Percentiles rank a stretch among this genome's conserved stretches.
Conservation (phyloP, 441 rosid species). For the Dalechampia spathulata region DNA sequence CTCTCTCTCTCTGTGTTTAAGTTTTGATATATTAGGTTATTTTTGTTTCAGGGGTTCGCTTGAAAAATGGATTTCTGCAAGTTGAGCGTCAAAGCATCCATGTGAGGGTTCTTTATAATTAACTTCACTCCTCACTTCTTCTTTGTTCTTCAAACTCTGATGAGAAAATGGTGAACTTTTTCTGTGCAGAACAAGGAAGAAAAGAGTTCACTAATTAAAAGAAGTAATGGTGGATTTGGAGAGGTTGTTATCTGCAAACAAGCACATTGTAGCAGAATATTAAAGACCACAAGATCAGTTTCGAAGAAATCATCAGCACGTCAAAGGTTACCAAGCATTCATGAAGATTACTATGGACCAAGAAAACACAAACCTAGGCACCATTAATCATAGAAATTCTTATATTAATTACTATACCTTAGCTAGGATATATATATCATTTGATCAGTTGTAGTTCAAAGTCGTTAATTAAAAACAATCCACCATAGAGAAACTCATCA, state of each 20-base stretch:
- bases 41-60: conserved; percentile 34
- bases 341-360: conserved; percentile 62
- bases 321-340: conserved; percentile 33
- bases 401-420: too few species aligned
- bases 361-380: conserved; percentile 54
- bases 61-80: conserved; percentile 26
- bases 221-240: conserved; percentile 14
- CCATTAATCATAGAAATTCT: too few species aligned
- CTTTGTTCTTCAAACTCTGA: neutral
- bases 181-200: conserved; percentile 14
- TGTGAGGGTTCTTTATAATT: too few species aligned
- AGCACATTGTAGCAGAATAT: conserved; percentile 23
- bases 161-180: neutral
- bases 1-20: too few species aligned
- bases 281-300: conserved; percentile 32
- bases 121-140: neutral
- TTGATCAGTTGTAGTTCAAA: too few species aligned
- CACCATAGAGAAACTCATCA: too few species aligned
- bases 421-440: too few species aligned
- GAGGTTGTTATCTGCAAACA: conserved; percentile 21
- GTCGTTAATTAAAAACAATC: too few species aligned
- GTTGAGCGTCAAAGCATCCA: conserved; percentile 16
- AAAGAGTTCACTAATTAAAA: conserved; percentile 2
- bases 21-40: conserved; percentile 5
- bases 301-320: conserved; percentile 15